A percentile compares a stretch with the other conserved stretches of the same genome.
Evolutionary conservation across 257 asterid species (phyloP).

Genomic region (Capsicum rhomboideum): DNA sequence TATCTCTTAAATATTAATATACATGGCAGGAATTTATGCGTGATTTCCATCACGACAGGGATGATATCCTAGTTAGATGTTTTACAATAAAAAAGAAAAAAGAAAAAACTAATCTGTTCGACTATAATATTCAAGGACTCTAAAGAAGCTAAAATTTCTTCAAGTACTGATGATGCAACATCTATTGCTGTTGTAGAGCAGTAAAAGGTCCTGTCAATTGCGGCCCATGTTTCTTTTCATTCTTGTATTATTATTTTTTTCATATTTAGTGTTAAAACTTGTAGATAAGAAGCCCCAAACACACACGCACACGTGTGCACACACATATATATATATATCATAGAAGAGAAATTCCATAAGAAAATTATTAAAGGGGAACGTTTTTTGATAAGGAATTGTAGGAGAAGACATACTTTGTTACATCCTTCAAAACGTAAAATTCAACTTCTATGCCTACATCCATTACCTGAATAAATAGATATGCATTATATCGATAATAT

Average conservation of each 20-base stretch:
- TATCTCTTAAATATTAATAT: too few relatives aligned
- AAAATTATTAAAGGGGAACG: too few relatives aligned
- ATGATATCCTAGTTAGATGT: too few relatives aligned
- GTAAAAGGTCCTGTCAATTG: slow-evolving; percentile 59
- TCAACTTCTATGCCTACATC: slow-evolving; percentile 90
- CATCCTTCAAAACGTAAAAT: slow-evolving; percentile 52
- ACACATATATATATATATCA: background rate
- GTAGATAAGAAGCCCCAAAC: too few relatives aligned
- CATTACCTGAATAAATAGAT: slow-evolving; percentile 51
- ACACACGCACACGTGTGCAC: too few relatives aligned
- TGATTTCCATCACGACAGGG: too few relatives aligned
- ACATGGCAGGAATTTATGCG: too few relatives aligned
- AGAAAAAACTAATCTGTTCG: slow-evolving; percentile 72
- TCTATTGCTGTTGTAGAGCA: slow-evolving; percentile 65
- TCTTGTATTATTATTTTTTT: slow-evolving; percentile 20
- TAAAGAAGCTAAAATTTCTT: slow-evolving; percentile 48
- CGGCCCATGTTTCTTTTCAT: slow-evolving; percentile 74
- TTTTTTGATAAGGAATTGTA: too few relatives aligned
- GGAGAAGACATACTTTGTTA: slow-evolving; percentile 36
- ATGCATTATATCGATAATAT: background rate
- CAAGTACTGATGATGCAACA: slow-evolving; percentile 67
- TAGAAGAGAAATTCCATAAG: too few relatives aligned
- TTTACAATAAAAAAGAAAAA: too few relatives aligned
- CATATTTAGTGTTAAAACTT: background rate
- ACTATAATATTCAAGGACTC: slow-evolving; percentile 61